Base-by-base conservation (phyloP, 2,329 filamentous ascomycete genomes). In the Camptophora hylomeconis region DNA sequence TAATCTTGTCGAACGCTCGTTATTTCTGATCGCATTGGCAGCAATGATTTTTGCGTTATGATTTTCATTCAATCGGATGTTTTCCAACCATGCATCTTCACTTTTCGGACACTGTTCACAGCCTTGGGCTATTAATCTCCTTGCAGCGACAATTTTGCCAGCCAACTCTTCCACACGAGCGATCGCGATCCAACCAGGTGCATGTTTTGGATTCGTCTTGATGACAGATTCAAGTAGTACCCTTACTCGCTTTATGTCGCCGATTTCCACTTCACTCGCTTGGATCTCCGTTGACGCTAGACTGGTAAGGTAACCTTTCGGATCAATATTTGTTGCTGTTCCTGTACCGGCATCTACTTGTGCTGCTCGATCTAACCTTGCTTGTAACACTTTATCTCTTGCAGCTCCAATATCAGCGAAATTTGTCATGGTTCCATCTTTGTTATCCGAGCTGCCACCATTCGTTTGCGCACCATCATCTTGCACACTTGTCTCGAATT, bases 371-470 rank as follows among this genome's bases (percentile, higher is more conserved):
- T 95, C 87, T 22, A 98, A 65, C 42, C 82, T 76, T n/a, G 92
- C 87, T 51, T 93, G 80, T 30, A 98, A 68, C 21, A 94, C 89
- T 56, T 93, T 94, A 60, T 94, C 83, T 59, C 89, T 75, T 12
- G 89, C 92, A 24, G 86, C 84, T 56, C 92, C 89, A 39, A 98
- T 95, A 53, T 93, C 81, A 24, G 87, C 87, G 51, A 98, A 98
- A 51, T 98, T 94, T 7, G 87, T 98, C 72, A 93, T 89, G 1
- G 84, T 92, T 2, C 87, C 86, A 47, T 93, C 84, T 3, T 57
- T 52, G 27, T 54, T 58, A 33, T 75, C 69, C 17, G 44, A 47
- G 19, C 48, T 52, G 12, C 47, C 43, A 16, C 54, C 57, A n/a
- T n/a, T n/a, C 7, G 60, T 57, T n/a, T 65, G 56, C 2, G 59